A percentile compares a stretch with the other conserved stretches of the same genome.
Evolutionary conservation across 257 asterid genomes (phyloP).

Genomic region (Paraleonurus japonicus): DNA sequence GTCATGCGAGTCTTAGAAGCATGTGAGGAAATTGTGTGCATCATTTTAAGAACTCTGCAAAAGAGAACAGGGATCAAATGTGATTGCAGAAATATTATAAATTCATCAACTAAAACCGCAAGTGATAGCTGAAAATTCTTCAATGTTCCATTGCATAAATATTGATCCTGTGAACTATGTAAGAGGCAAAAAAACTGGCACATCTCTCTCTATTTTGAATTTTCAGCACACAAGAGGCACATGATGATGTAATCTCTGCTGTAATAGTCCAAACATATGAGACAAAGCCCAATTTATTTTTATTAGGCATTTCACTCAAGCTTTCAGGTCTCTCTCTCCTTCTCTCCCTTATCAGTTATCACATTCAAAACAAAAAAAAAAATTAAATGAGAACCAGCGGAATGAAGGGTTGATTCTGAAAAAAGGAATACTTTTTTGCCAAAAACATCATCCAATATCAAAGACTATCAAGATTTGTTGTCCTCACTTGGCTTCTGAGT

Average conservation of each 20-base stretch:
- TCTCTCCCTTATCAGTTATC: background rate
- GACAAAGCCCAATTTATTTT: background rate
- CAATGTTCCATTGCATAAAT: constrained; percentile 9
- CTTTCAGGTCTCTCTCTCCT: background rate
- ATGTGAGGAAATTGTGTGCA: constrained; percentile 74
- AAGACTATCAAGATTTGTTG: background rate
- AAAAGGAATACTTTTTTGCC: background rate
- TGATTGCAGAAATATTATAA: constrained; percentile 17
- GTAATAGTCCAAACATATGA: background rate
- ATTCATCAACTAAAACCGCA: constrained; percentile 19
- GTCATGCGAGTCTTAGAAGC: constrained; percentile 83
- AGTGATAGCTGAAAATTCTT: constrained; percentile 14
- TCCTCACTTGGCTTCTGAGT: background rate
- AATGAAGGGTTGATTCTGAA: background rate
- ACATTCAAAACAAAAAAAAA: background rate
- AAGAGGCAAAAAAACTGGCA: background rate
- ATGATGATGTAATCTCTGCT: background rate
- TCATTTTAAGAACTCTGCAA: constrained; percentile 79
- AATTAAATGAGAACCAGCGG: background rate
- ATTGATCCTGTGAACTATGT: background rate
- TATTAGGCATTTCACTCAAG: background rate
- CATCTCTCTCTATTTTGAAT: background rate
- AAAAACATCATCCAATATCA: background rate
- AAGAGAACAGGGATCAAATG: constrained; percentile 12
- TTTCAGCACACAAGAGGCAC: background rate